Evolutionary conservation across 805 yeast species (phyloP), one percentile per base, ranked within the genome.

Genomic region (Deakozyma indianensis): DNA sequence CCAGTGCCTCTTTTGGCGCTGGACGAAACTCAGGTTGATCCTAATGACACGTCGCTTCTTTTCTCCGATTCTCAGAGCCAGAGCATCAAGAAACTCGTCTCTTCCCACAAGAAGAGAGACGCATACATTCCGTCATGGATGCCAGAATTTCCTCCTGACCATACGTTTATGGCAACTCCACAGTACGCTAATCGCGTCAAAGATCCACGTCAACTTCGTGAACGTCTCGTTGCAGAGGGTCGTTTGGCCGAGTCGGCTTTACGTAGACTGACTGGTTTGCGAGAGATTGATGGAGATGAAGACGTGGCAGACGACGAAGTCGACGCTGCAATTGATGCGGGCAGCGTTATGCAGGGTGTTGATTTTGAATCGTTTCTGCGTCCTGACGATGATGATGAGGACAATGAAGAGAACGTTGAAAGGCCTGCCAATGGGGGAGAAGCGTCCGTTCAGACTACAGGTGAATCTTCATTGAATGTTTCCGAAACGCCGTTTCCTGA

Each of bases 61-160:
- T 75, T 77, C 43, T 78, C 77, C 56, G 70, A 69, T 50, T 66
- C 73, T 35, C 74, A 74, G 47, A 67, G 67, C 22, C 69, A 74
- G 43, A 74, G 70, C 45, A 66, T 77, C 2, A 67, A 75, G 2
- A 65, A 70, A 43, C 66, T 83, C 22, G 73, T 80, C 14, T 87
- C 79, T 46, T 63, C 79, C 28, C 59, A 64, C 1, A 64, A 67
- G 21, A 56, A 60, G 23, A 51, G 60, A 29, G 65, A 64, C 42
- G 57, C 59, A 3, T 75, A 75, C 48, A 70, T 84, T 4, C 94
- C 94, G 0, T 57, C 65, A 3, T 87, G 87, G 79, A 65, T 90
- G 53, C 98, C 98, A 0, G 77, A 77, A 11, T 69, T 90, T 23
- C 98, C 98, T 1, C 95, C 97, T 0, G 95, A 86, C 55, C 94